A percentile compares a stretch with the other conserved stretches of the same genome.
Evolutionary conservation across 257 asterid genomes (phyloP).

Genomic region (Rehmannia glutinosa): DNA sequence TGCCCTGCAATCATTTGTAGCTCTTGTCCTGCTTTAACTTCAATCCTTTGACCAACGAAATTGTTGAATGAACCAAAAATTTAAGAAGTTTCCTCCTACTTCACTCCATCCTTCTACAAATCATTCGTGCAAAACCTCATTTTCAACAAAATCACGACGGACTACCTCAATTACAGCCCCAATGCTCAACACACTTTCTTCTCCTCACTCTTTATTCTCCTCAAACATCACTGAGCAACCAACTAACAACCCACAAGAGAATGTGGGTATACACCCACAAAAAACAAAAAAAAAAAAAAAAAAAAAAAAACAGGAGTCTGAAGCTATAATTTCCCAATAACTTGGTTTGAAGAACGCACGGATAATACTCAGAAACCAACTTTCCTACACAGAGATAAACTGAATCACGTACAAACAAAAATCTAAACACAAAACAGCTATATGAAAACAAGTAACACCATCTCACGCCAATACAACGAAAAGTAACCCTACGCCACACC

Average conservation of each 20-base stretch:
- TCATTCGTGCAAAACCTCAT: background rate
- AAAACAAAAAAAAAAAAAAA: background rate
- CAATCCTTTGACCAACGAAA: background rate
- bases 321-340: constrained; percentile 19
- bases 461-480: constrained; percentile 24
- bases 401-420: background rate
- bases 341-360: background rate
- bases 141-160: background rate
- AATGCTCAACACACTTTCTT: constrained; percentile 5
- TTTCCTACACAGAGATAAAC: constrained; percentile 3
- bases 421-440: background rate
- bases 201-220: constrained; percentile 9
- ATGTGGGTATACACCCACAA: constrained; percentile 3
- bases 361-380: constrained; percentile 9
- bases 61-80: background rate
- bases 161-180: constrained; percentile 17
- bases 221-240: constrained; percentile 9
- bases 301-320: background rate
- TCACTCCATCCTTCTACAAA: constrained; percentile 15
- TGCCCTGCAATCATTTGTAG: too few species aligned
- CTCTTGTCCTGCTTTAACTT: constrained; percentile 6
- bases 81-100: background rate
- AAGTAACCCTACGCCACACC: constrained; percentile 51
- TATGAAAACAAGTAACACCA: constrained; percentile 4
- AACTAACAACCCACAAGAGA: constrained; percentile 4